Conservation (phyloP, 345 rosid species). For the Luvunga scandens region DNA sequence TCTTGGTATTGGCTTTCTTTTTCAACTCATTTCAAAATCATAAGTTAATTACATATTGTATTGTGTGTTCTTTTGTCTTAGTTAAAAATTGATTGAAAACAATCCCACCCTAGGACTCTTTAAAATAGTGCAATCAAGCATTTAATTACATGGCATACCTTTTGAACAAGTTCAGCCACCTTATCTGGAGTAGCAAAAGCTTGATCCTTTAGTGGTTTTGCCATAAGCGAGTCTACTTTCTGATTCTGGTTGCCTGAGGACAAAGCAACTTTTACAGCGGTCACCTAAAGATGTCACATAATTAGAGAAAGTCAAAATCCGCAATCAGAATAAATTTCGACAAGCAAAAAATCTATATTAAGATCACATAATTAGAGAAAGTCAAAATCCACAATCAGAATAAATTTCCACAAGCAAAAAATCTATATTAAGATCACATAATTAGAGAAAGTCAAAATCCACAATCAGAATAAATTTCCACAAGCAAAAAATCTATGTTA, state of each 20-base stretch:
- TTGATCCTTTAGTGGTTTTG: conserved; percentile 89
- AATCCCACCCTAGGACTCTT: not conserved
- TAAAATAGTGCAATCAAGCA: not conserved
- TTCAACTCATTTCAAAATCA: not conserved
- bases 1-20: not conserved
- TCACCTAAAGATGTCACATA: conserved; percentile 52
- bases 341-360: too few species aligned
- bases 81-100: not conserved
- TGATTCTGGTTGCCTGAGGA: conserved; percentile 61
- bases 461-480: too few species aligned
- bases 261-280: conserved; percentile 79
- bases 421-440: too few species aligned
- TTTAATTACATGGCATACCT: conserved; percentile 44
- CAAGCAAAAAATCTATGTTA: not conserved
- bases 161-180: conserved; percentile 91
- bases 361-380: too few species aligned
- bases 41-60: not conserved
- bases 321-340: not conserved
- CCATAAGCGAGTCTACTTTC: conserved; percentile 63
- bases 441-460: too few species aligned
- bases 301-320: not conserved
- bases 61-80: not conserved
- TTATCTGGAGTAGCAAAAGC: conserved; percentile 95
- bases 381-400: too few species aligned
- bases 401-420: too few species aligned